phyloP scores from a whole-genome alignment of 2,329 filamentous ascomycete genomes.

The Alternaria tenuissima region DNA sequence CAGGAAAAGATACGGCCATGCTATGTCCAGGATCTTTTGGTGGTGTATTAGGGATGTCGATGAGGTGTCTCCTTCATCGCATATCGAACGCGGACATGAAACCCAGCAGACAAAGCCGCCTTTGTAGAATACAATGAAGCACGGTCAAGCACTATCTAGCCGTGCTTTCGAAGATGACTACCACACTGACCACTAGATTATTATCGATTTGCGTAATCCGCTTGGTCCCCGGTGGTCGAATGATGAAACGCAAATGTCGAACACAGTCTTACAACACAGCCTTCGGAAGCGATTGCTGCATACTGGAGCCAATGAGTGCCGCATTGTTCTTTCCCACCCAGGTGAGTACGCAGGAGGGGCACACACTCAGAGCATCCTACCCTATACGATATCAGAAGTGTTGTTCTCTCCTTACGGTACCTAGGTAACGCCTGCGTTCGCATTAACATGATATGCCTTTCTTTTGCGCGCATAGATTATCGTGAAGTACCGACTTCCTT shows the following conservation, averaged over 20 bases:
- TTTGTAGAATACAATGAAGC: slow-evolving; percentile 13
- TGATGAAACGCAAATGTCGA: slow-evolving; percentile 4
- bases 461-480: slow-evolving; percentile 8
- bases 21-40: neutral
- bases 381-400: neutral
- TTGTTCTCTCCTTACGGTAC: neutral
- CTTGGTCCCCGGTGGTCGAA: slow-evolving; percentile 5
- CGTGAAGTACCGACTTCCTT: slow-evolving; percentile 3
- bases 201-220: slow-evolving; percentile 7
- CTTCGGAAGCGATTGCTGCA: neutral
- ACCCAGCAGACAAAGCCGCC: slow-evolving; percentile 6
- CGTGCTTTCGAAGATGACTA: slow-evolving; percentile 2
- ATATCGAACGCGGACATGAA: slow-evolving; percentile 5
- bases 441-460: slow-evolving; percentile 1
- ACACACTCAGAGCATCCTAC: neutral
- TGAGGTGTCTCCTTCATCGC: neutral
- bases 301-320: neutral
- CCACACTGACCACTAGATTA: slow-evolving; percentile 5
- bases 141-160: slow-evolving; percentile 1
- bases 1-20: neutral
- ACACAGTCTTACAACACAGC: neutral
- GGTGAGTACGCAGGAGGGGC: neutral
- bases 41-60: slow-evolving; percentile 2
- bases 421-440: neutral
- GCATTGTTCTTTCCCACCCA: neutral